phyloP scores from a whole-genome alignment of 495 filamentous ascomycete species.

The Talaromyces nanjingensis region DNA sequence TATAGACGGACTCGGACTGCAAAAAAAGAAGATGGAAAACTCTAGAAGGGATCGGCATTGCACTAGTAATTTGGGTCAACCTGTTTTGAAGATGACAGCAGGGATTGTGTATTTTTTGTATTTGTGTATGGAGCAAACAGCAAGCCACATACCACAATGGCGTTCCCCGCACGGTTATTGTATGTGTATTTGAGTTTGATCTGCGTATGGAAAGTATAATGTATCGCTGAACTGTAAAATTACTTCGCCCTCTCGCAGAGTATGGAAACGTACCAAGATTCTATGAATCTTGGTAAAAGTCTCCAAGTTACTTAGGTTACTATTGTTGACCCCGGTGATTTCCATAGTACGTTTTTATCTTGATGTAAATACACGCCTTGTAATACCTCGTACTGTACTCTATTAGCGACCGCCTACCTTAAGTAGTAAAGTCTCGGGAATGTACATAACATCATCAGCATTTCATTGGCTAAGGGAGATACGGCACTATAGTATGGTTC shows the following conservation, averaged over 20 bases:
- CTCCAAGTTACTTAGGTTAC: too few species aligned
- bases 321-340: too few species aligned
- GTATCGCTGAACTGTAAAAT: background rate
- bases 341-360: too few species aligned
- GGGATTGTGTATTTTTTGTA: background rate
- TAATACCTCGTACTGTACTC: too few species aligned
- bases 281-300: background rate
- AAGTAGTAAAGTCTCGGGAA: too few species aligned
- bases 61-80: too few species aligned
- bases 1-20: background rate
- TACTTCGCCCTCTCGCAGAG: background rate
- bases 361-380: too few species aligned
- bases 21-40: background rate
- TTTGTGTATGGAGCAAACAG: background rate
- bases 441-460: too few species aligned
- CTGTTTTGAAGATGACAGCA: background rate
- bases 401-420: too few species aligned
- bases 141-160: slow-evolving; percentile 4
- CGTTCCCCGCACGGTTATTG: background rate
- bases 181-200: background rate
- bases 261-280: background rate
- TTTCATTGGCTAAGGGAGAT: too few species aligned
- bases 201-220: background rate
- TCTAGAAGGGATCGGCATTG: background rate
- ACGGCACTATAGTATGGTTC: too few species aligned